A percentile compares a stretch with the other conserved stretches of the same genome.
Conservation (phyloP, 805 yeast genomes). For the Saccharomyces mikatae region DNA sequence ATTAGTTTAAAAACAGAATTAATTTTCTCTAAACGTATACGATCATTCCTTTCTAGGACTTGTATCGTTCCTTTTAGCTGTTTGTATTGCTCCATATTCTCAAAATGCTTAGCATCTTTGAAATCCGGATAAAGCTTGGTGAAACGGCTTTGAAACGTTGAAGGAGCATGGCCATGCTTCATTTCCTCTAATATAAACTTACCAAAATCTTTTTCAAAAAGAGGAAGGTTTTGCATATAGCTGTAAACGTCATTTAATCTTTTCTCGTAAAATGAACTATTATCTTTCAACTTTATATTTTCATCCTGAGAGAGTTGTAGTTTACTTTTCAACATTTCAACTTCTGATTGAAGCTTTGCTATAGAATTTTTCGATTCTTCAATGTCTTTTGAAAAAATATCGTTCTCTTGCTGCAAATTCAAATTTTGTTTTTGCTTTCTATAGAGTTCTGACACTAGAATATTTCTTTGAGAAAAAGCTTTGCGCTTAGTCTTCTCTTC, state of each 20-base stretch:
- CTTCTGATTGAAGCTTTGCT: neutral
- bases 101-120: neutral
- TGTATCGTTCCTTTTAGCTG: neutral
- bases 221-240: neutral
- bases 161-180: neutral
- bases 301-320: neutral
- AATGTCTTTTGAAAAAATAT: neutral
- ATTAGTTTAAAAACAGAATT: neutral
- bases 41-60: neutral
- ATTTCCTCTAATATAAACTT: neutral
- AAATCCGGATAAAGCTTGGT: neutral
- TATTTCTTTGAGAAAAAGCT: neutral
- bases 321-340: neutral
- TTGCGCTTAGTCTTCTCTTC: neutral
- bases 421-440: neutral
- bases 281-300: neutral
- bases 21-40: neutral
- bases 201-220: neutral
- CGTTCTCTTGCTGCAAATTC: neutral
- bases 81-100: neutral
- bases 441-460: neutral
- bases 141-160: neutral
- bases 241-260: neutral
- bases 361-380: neutral
- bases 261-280: neutral